These are phyloP conservation scores for Mucuna pruriens DNA, from an alignment of 306 rosid species.

Conservation along the genomic window DNA sequence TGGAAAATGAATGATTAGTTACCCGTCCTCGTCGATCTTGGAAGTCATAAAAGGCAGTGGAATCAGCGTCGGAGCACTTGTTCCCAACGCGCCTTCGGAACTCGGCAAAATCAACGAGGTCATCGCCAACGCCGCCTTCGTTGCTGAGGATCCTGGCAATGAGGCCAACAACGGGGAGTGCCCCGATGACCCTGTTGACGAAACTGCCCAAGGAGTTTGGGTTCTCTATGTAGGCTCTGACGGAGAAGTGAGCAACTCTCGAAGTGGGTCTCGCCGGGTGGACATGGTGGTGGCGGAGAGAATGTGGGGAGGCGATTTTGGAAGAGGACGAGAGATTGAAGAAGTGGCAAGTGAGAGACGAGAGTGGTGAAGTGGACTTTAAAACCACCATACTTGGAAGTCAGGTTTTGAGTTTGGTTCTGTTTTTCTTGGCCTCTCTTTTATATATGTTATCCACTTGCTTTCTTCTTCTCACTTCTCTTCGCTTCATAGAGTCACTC, in stretches of 20 bases:
- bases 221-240: constrained; percentile 78
- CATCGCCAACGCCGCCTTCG: constrained; percentile 93
- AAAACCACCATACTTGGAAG: constrained; percentile 18
- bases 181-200: constrained; percentile 78
- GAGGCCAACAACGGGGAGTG: constrained; percentile 84
- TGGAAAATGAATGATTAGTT: background rate
- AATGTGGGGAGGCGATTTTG: constrained; percentile 43
- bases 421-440: constrained; percentile 48
- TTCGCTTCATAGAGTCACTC: too few relatives aligned
- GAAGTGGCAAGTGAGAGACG: background rate
- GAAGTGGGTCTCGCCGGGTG: constrained; percentile 37
- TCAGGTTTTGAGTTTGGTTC: constrained; percentile 15
- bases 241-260: constrained; percentile 35
- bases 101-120: constrained; percentile 84
- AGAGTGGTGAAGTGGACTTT: constrained; percentile 31
- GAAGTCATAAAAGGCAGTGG: constrained; percentile 78
- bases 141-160: constrained; percentile 77
- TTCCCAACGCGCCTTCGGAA: constrained; percentile 88
- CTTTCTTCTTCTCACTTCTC: background rate
- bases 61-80: constrained; percentile 64
- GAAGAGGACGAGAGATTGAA: constrained; percentile 12
- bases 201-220: constrained; percentile 67
- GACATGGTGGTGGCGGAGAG: constrained; percentile 53
- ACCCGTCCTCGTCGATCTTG: constrained; percentile 79
- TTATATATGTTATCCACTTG: constrained; percentile 51